Base-by-base conservation (phyloP, 2,329 filamentous ascomycete genomes). In the Fusarium sarcochroum region DNA sequence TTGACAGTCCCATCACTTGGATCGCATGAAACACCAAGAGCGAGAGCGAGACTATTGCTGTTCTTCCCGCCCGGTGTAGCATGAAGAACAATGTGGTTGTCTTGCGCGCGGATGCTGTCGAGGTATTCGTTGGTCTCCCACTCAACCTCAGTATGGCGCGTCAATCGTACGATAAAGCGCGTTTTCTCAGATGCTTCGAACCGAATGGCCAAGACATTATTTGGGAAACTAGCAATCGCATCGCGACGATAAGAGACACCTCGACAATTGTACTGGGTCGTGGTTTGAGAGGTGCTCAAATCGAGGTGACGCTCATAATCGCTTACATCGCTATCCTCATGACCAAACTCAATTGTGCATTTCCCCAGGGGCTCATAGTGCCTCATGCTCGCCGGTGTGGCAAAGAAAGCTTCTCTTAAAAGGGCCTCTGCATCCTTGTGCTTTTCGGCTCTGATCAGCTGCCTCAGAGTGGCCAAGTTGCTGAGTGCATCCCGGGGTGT, bases 221-320 rank as follows among this genome's bases (percentile, higher is more conserved):
- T 79, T 1, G 82, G 78, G 56, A 80, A 78, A 60, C 80, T 83
- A 23, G 81, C 80, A 38, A 85, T 71, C 11, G 75, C 71, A 56
- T 85, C 77, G 11, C 83, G 77, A 27, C 71, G 67, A 41, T 76
- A 74, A 1, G 62, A 58, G 2, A 78, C 70, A 7, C 77, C 77
- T 23, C 76, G 62, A 27, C 78, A 72, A 4, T 71, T 70, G 68
- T 83, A 85, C 15, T 76, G 60, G 3, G 81, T 79, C 10, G 72
- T 78, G 11, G 76, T 74, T 18, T 78, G 74, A 3, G 81, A 80
- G 13, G 73, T 74, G 5, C 63, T 66, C 13, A 84, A 69, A 55
- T 84, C 79, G 0, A 85, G 74, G 11, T 72, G 76, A 9, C 84
- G 77, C 23, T 70, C 69, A 56, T 84, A 84, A 14, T 72, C 58